Conservation (phyloP, 371 early-diverging fungal species). For the Mucor racemosus region DNA sequence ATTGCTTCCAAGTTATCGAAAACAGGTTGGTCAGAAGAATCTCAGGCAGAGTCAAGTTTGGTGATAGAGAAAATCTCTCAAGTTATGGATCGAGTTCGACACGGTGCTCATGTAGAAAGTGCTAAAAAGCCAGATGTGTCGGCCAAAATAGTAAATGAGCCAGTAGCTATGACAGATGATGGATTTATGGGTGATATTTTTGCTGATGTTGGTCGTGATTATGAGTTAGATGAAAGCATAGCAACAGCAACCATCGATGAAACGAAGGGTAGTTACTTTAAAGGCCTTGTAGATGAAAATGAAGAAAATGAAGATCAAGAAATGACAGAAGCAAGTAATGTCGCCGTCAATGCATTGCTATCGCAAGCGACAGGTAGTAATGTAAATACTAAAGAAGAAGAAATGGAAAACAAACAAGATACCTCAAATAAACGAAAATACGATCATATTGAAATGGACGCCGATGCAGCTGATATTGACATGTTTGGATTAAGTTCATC, state of each 20-base stretch:
- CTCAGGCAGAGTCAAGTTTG: constrained; percentile 57
- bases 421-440: constrained; percentile 12
- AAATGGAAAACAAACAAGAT: constrained; percentile 12
- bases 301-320: constrained; percentile 34
- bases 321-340: constrained; percentile 22
- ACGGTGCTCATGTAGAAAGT: constrained; percentile 23
- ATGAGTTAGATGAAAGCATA: constrained; percentile 56
- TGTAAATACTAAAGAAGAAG: constrained; percentile 2
- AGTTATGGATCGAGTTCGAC: constrained; percentile 54
- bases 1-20: constrained; percentile 32
- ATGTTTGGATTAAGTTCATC: constrained; percentile 51
- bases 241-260: constrained; percentile 18
- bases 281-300: constrained; percentile 28
- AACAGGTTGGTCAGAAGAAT: constrained; percentile 38
- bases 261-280: constrained; percentile 29
- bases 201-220: constrained; percentile 85
- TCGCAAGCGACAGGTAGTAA: constrained; percentile 18
- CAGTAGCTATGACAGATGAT: constrained; percentile 27
- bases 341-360: constrained; percentile 29
- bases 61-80: constrained; percentile 79
- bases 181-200: constrained; percentile 75
- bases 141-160: constrained; percentile 9
- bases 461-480: constrained; percentile 51
- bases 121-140: constrained; percentile 40
- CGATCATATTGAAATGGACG: constrained; percentile 32